phyloP scores from a whole-genome alignment of 2,329 filamentous ascomycete genomes.

The Pseudocercospora cruenta region DNA sequence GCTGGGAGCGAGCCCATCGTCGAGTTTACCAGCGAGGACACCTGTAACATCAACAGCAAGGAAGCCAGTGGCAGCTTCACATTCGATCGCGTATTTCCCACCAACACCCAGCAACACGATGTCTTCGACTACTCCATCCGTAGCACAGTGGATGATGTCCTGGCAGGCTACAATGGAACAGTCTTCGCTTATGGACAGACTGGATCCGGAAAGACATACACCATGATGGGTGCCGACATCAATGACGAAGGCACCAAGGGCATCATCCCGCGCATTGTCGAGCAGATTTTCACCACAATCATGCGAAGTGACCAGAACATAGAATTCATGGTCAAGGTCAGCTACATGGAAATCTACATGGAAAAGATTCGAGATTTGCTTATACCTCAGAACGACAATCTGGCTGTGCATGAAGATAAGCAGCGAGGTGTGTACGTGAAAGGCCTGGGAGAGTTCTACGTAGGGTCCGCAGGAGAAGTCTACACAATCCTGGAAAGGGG shows the following conservation, averaged over 20 bases:
- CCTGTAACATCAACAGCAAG: constrained; percentile 82
- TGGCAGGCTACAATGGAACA: constrained; percentile 98
- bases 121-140: constrained; percentile 98
- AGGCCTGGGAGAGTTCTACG: constrained; percentile 90
- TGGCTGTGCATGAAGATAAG: constrained; percentile 98
- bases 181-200: constrained; percentile 99
- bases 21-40: constrained; percentile 83
- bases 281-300: constrained; percentile 97
- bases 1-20: constrained; percentile 93
- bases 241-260: constrained; percentile 85
- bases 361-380: constrained; percentile 94
- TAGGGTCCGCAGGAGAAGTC: constrained; percentile 92
- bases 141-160: constrained; percentile 93
- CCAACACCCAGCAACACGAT: constrained; percentile 85
- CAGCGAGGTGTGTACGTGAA: constrained; percentile 96
- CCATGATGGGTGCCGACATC: constrained; percentile 97
- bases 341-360: constrained; percentile 99
- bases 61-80: constrained; percentile 84
- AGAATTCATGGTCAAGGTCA: constrained; percentile 97
- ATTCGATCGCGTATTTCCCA: constrained; percentile 96
- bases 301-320: constrained; percentile 88
- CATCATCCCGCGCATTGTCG: constrained; percentile 94
- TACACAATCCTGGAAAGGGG: constrained; percentile 96
- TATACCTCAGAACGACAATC: constrained; percentile 89
- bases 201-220: constrained; percentile 97